Base-by-base conservation (phyloP, 2,329 filamentous ascomycete genomes). In the Phaeosphaeria sp. region DNA sequence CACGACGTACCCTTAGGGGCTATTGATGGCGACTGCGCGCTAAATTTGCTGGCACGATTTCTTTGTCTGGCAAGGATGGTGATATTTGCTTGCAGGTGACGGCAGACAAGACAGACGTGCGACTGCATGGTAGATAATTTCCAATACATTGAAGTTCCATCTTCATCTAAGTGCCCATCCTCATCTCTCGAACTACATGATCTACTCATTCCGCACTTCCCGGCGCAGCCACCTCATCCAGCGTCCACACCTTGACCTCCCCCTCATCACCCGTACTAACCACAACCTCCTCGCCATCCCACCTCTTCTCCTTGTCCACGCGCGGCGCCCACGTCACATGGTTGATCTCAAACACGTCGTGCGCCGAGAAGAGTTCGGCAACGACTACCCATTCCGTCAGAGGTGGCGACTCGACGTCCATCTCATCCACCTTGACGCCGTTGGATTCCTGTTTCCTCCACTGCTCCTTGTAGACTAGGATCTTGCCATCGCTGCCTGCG, bases 261-360 rank as follows among this genome's bases (percentile, higher is more conserved):
- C 95, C 95, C 78, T 98, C 93, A 74, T 99, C 95, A 0, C 94
- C 95, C 0, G 93, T 97, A 17, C 91, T 95, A 20, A 98, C 82
- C 47, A 99, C 82, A 74, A 97, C 90, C 79, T 98, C 94, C 68
- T 97, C 92, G 22, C 78, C 82, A 1, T 85, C 83, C n/a, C 56
- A 83, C 61, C 79, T 82, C 72, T 83, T 83, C 1, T 81, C 89
- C 49, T 83, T 82, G 74, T 97, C 93, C 56, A 87, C 90, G 56
- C 93, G 84, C 67, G 84, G 86, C 64, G 92, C 93, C 95, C 95
- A 99, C 1, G 87, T 88, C 49, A 95, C 85, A 77, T 97, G 93
- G 71, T 99, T 99, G 63, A 98, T 85, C 78, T 99, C 95, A 72
- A 94, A 97, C 2, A 96, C 91, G 0, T 92, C 93, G 75, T 99